Evolutionary conservation across 805 yeast genomes (phyloP), one percentile per base, ranked within the genome.

Genomic region (Candida caryicola): DNA sequence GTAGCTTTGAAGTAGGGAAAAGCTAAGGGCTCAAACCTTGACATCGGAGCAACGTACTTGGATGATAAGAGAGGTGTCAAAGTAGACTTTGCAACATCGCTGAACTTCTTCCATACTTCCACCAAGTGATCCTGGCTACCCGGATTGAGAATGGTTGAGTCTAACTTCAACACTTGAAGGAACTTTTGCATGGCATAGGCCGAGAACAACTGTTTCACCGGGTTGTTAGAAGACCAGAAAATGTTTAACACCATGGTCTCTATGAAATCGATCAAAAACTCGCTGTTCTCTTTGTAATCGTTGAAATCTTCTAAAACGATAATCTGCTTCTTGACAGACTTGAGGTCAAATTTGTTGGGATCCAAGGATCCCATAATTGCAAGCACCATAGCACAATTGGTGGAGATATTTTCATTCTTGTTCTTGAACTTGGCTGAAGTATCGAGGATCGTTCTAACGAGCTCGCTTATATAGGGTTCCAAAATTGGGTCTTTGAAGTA

Each of bases 161-260:
- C 65, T 16, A 81, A 59, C 2, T 76, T 80, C 54, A 88, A 71
- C 12, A 79, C 73, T 46, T 79, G 79, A 36, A 93, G 62, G 34
- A 82, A 81, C 45, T 88, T 93, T 57, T 93, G 99, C 77, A 93
- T 86, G 0, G 91, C 84, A 58, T 77, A 84, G 0, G 96, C 96
- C 25, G 89, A 71, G 53, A 83, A 85, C 41, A 85, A 70, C 57
- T 93, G 99, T 34, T 79, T 77, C 16, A 78, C 76, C 0, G 98
- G 96, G 53, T 89, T 89, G 23, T 83, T 85, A 1, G 96, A 83
- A 0, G 96, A 89, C 79, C 95, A 82, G 59, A 89, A 90, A 1
- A 88, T 79, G 23, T 86, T 88, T 6, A 90, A 83, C n/a, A 93
- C 69, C 41, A 78, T 71, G 38, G 76, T 73, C 43, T 85, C 82